Evolutionary conservation across 2,329 filamentous ascomycete species (phyloP).

Genomic region (Fusarium nematophilum): DNA sequence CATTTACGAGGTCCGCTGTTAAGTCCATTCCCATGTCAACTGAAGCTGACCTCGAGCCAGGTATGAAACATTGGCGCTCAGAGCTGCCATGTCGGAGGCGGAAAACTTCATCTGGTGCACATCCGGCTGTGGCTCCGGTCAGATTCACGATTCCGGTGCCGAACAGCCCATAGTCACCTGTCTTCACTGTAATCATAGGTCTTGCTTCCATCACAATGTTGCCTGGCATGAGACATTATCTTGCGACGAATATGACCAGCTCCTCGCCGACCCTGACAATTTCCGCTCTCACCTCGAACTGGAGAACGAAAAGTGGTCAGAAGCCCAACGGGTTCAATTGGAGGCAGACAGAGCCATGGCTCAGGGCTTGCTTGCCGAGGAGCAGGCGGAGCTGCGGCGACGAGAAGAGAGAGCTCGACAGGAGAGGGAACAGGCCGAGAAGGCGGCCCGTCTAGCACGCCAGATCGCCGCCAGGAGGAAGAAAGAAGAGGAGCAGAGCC

Average conservation of each 20-base stretch:
- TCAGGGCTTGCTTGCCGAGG: conserved; percentile 46
- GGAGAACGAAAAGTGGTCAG: conserved; percentile 48
- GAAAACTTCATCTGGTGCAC: conserved; percentile 66
- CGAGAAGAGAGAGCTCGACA: conserved; percentile 38
- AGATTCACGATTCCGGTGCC: conserved; percentile 59
- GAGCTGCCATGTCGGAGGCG: conserved; percentile 55
- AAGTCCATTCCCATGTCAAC: neutral
- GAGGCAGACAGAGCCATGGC: conserved; percentile 56
- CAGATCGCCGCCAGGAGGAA: conserved; percentile 45
- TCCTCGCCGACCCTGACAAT: conserved; percentile 52
- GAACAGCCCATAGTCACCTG: conserved; percentile 56
- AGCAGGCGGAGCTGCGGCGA: conserved; percentile 41
- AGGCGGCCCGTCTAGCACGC: conserved; percentile 43
- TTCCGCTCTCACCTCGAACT: conserved; percentile 53
- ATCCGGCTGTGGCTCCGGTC: conserved; percentile 61
- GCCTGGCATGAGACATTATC: conserved; percentile 56
- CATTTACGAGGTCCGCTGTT: conserved; percentile 54
- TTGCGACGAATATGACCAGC: conserved; percentile 57
- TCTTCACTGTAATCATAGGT: conserved; percentile 52
- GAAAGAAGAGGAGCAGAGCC: conserved; percentile 50
- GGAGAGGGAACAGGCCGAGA: conserved; percentile 39
- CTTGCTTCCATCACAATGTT: conserved; percentile 56
- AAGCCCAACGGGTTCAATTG: conserved; percentile 59
- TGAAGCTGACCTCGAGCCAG: conserved; percentile 37
- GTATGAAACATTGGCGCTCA: conserved; percentile 57